These are phyloP conservation scores for Kappamyces sp. DNA, from an alignment of 192 early-diverging fungal species.

Conservation along the genomic window DNA sequence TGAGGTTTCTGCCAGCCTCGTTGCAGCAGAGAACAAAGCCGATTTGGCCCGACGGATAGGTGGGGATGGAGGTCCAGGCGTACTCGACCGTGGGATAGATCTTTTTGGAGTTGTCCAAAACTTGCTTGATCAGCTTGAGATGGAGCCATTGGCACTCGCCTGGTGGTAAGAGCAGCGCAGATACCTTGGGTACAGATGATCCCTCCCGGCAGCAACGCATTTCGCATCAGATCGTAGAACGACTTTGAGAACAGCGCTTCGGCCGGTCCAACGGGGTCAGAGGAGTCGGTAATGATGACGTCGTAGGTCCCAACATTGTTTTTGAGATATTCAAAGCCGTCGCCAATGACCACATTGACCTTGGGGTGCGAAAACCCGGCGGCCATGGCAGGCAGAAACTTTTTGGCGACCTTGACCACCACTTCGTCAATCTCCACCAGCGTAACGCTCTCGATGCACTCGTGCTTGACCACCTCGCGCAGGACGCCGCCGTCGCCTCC, in stretches of 20 bases:
- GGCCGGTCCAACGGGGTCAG: constrained; percentile 97
- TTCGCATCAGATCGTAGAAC: constrained; percentile 92
- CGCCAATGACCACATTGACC: constrained; percentile 89
- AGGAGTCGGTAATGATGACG: constrained; percentile 98
- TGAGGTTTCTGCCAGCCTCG: constrained; percentile 64
- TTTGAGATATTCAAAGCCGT: constrained; percentile 91
- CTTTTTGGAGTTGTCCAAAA: constrained; percentile 68
- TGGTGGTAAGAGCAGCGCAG: constrained; percentile 13
- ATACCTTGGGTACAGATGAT: constrained; percentile 93
- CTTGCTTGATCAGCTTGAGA: constrained; percentile 82
- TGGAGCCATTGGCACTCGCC: constrained; percentile 99
- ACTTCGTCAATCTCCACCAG: constrained; percentile 98
- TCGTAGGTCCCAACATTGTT: constrained; percentile 85
- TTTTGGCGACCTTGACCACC: constrained; percentile 85
- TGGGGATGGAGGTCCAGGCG: constrained; percentile 91
- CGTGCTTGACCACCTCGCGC: constrained; percentile 96
- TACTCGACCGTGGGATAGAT: constrained; percentile 92
- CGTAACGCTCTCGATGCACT: constrained; percentile 82
- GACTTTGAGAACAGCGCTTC: constrained; percentile 86
- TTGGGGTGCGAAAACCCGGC: constrained; percentile 92
- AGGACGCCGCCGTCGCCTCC: constrained; percentile 99
- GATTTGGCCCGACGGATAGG: constrained; percentile 97
- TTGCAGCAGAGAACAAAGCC: constrained; percentile 93
- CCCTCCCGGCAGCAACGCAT: constrained; percentile 80
- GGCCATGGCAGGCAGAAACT: constrained; percentile 89